Evolutionary conservation across 2,329 filamentous ascomycete genomes (phyloP).

Genomic region (Diplodia scrobiculata): DNA sequence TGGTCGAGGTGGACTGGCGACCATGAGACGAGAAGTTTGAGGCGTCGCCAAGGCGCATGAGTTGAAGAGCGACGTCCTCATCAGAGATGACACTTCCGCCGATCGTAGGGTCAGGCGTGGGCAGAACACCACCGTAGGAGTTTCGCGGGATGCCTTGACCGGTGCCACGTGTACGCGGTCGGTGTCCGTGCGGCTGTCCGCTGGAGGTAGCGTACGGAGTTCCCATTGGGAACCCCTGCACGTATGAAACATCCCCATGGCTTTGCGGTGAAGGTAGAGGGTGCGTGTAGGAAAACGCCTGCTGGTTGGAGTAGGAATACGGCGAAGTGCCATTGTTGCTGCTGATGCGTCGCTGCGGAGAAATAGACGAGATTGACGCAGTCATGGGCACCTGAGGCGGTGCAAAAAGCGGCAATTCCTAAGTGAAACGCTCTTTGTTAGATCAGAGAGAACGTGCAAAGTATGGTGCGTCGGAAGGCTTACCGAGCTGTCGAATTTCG

Average conservation of each 20-base stretch:
- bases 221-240: conserved; percentile 38
- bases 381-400: conserved; percentile 78
- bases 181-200: conserved; percentile 39
- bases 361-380: conserved; percentile 96
- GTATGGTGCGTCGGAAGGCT: conserved; percentile 49
- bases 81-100: conserved; percentile 90
- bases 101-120: conserved; percentile 95
- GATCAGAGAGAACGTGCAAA: conserved; percentile 29
- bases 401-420: conserved; percentile 95
- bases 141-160: conserved; percentile 47
- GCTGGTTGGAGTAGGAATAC: conserved; percentile 73
- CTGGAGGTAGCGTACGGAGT: conserved; percentile 44
- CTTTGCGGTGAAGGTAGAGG: conserved; percentile 82
- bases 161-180: conserved; percentile 43
- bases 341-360: conserved; percentile 79
- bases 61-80: conserved; percentile 93
- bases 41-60: conserved; percentile 93
- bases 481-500: conserved; percentile 96
- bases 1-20: conserved; percentile 86
- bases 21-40: conserved; percentile 85
- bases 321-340: conserved; percentile 71
- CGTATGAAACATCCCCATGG: conserved; percentile 54
- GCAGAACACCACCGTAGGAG: conserved; percentile 55
- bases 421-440: conserved; percentile 33
- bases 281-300: conserved; percentile 75